Evolutionary conservation across 306 rosid genomes (phyloP), one percentile per base, ranked within the genome.

Genomic region (Rosa persica): DNA sequence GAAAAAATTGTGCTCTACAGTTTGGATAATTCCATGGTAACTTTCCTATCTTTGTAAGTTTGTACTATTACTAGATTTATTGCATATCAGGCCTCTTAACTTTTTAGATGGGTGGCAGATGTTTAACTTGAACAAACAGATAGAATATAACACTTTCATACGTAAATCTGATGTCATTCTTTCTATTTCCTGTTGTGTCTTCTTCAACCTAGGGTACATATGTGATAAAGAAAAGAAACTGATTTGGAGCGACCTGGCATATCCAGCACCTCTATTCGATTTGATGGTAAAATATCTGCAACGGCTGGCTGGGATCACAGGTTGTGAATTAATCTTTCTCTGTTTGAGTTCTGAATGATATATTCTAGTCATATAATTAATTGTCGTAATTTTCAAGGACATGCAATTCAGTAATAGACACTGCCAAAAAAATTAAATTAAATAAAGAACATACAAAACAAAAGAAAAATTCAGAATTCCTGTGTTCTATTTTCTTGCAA

Each of bases 271-370:
- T 91, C 92, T 23, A 93, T 93, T 84, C 89, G 96, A 62, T 87
- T 89, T 3, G 97, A 95, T 74, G 88, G 87, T 42, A 91, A 89
- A 89, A 88, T 85, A 81, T 96, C 85, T 69, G 97, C 98, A 34
- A 91, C 98, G 52, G 95, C 98, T 75, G 98, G 98, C 75, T 92
- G 98, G 98, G 98, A 95, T 80, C 98, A 92, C 86, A 92, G 98
- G 98, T 92, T 76, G 62, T 78, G 74, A 76, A 77, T 62, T 5
- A 55, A 57, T n/a, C 47, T 25, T 76, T 62, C 22, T 60, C 12
- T 38, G 10, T 61, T 64, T 62, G 58, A 42, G 12, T 38, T 73
- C 44, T 11, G 38, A 46, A 70, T 72, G 22, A 48, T 68, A 16
- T 40, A 9, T 73, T 25, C 57, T 49, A 43, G 11, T 48, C 25